A percentile compares a stretch with the other conserved stretches of the same genome.
phyloP scores from a whole-genome alignment of 2,329 filamentous ascomycete genomes.

The Hortaea werneckii region DNA sequence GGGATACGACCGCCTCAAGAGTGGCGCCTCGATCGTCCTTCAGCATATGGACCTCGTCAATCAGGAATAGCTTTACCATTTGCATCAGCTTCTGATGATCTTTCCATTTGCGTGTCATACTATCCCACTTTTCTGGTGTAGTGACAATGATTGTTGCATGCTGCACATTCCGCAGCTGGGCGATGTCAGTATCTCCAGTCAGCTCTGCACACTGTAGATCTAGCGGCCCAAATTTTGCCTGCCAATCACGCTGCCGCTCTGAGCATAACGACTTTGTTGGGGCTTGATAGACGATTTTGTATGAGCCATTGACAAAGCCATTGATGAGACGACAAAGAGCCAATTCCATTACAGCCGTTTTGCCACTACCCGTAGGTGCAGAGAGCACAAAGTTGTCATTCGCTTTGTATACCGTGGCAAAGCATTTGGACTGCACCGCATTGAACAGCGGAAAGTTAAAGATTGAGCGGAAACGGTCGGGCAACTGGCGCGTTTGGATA shows the following conservation, averaged over 20 bases:
- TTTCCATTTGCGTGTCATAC: slow-evolving; percentile 76
- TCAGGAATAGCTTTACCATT: slow-evolving; percentile 68
- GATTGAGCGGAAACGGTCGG: slow-evolving; percentile 57
- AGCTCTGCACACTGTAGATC: slow-evolving; percentile 64
- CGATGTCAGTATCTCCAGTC: slow-evolving; percentile 67
- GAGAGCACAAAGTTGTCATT: slow-evolving; percentile 71
- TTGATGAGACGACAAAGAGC: slow-evolving; percentile 65
- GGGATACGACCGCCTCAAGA: slow-evolving; percentile 72
- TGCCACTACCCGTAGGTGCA: slow-evolving; percentile 76
- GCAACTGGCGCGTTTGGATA: slow-evolving; percentile 49
- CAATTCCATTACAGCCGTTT: slow-evolving; percentile 72
- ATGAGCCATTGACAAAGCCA: slow-evolving; percentile 46
- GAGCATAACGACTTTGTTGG: slow-evolving; percentile 76
- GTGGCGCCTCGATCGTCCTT: slow-evolving; percentile 71
- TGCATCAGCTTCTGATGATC: slow-evolving; percentile 67
- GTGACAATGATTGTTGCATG: slow-evolving; percentile 74
- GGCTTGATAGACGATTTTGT: slow-evolving; percentile 77
- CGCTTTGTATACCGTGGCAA: slow-evolving; percentile 53
- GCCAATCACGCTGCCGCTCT: slow-evolving; percentile 69
- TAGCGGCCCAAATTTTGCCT: slow-evolving; percentile 58
- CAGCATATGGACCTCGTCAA: slow-evolving; percentile 81
- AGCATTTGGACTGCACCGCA: slow-evolving; percentile 72
- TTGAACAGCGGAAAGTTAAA: slow-evolving; percentile 73
- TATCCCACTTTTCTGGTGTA: slow-evolving; percentile 88
- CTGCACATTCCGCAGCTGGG: slow-evolving; percentile 58